A percentile compares a stretch with the other conserved stretches of the same genome.
These are phyloP conservation scores for Gonapodya prolifera DNA, from an alignment of 192 early-diverging fungal species.

Conservation along the genomic window DNA sequence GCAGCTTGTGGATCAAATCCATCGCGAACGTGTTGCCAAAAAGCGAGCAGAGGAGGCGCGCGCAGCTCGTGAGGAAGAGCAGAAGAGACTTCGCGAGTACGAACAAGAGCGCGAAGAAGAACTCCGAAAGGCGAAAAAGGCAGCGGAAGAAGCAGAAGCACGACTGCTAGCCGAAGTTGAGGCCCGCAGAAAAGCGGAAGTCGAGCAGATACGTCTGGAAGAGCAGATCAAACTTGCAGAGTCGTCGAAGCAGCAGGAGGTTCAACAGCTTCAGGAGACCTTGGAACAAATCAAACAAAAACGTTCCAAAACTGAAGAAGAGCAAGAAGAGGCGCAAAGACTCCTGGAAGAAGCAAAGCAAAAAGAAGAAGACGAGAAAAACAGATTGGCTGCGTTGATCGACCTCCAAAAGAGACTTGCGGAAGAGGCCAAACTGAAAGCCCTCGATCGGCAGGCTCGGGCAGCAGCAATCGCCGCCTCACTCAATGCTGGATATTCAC, in stretches of 20 bases:
- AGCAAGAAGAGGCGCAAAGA: background rate
- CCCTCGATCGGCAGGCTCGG: background rate
- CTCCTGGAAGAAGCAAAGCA: background rate
- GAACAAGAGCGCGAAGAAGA: background rate
- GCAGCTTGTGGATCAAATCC: constrained; percentile 54
- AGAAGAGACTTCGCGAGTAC: background rate
- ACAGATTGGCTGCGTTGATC: background rate
- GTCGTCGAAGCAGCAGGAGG: background rate
- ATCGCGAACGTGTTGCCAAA: background rate
- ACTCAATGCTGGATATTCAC: background rate
- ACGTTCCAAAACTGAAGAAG: background rate
- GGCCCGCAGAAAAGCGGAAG: background rate
- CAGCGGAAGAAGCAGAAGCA: background rate
- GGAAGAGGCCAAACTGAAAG: background rate
- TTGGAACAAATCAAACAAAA: background rate
- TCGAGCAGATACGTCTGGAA: background rate
- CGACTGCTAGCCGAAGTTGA: background rate
- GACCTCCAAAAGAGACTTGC: background rate
- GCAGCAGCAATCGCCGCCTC: background rate
- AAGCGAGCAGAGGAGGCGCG: constrained; percentile 11
- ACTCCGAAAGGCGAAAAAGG: background rate
- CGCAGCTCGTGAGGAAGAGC: constrained; percentile 2
- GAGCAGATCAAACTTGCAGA: background rate
- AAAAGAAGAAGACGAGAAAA: background rate
- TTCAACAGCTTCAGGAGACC: background rate